Evolutionary conservation across 495 filamentous ascomycete genomes (phyloP).

Genomic region (Hapsidospora chrysogenum): DNA sequence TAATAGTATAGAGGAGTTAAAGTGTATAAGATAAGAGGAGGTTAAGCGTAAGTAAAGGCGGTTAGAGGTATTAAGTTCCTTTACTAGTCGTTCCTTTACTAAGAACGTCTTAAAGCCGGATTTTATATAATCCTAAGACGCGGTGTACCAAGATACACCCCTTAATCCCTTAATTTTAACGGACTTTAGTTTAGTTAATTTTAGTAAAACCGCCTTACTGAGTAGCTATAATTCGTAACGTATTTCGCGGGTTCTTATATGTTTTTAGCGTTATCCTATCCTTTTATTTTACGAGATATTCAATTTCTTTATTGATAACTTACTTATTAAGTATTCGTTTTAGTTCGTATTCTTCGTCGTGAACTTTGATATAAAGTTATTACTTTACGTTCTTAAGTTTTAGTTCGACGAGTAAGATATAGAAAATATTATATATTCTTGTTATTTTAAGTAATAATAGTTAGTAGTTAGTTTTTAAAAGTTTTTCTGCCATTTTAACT

Average conservation of each 20-base stretch:
- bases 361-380: not conserved
- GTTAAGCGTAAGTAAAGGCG: not conserved
- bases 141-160: not conserved
- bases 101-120: not conserved
- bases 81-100: not conserved
- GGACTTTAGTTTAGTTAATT: not conserved
- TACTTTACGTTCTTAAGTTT: not conserved
- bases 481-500: not conserved
- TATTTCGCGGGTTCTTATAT: not conserved
- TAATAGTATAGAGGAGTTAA: not conserved
- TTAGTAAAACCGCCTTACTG: not conserved
- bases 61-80: not conserved
- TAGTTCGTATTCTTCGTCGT: not conserved
- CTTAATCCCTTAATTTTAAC: not conserved
- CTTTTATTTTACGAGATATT: not conserved
- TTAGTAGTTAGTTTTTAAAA: not conserved
- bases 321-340: not conserved
- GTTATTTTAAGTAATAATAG: not conserved
- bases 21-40: not conserved
- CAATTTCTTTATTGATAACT: not conserved
- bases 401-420: not conserved
- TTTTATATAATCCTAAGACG: not conserved
- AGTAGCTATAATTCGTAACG: not conserved
- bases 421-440: not conserved
- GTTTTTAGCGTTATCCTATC: not conserved